phyloP scores from a whole-genome alignment of 495 filamentous ascomycete species.

The Daldinia caldariorum region DNA sequence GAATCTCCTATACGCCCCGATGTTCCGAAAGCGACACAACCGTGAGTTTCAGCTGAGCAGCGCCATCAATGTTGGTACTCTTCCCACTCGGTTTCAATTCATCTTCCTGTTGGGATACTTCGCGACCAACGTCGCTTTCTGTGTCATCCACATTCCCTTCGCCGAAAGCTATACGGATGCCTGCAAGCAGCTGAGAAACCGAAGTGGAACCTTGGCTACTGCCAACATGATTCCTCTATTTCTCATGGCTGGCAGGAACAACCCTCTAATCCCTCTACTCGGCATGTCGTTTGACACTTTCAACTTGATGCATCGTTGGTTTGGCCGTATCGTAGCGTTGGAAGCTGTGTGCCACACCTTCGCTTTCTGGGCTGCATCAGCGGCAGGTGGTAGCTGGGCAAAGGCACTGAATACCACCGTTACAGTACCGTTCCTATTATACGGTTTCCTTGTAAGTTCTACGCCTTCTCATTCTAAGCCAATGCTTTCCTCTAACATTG shows the following conservation, averaged over 20 bases:
- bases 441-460: constrained; percentile 65
- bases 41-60: constrained; percentile 84
- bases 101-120: constrained; percentile 78
- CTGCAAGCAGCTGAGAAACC: constrained; percentile 73
- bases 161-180: constrained; percentile 61
- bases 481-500: constrained; percentile 33
- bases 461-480: neutral
- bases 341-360: constrained; percentile 79
- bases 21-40: constrained; percentile 87
- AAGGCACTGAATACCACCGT: constrained; percentile 52
- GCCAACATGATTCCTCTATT: constrained; percentile 94
- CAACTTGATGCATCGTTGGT: constrained; percentile 94
- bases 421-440: constrained; percentile 54
- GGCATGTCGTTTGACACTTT: constrained; percentile 95
- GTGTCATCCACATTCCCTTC: constrained; percentile 75
- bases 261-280: constrained; percentile 83
- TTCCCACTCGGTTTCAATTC: constrained; percentile 87
- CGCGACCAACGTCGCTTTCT: constrained; percentile 80
- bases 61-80: constrained; percentile 87
- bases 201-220: constrained; percentile 81
- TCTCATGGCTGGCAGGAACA: constrained; percentile 90
- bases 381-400: constrained; percentile 58
- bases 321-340: constrained; percentile 84
- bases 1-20: constrained; percentile 81
- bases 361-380: constrained; percentile 67